Evolutionary conservation across 129 eudicot species (phyloP).

Genomic region (Flaveria ramosissima): DNA sequence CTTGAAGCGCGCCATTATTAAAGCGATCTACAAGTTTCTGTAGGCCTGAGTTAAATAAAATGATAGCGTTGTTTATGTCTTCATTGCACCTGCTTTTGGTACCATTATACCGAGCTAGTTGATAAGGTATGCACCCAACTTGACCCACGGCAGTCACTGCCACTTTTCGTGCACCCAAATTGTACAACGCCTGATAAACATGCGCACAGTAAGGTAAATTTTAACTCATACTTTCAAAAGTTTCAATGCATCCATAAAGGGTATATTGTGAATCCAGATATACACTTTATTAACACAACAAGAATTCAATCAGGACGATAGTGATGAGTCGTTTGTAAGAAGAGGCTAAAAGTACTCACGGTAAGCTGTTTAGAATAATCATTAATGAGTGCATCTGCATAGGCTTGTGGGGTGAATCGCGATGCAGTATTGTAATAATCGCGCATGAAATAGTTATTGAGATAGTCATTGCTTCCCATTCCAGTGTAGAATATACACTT

Average conservation of each 20-base stretch:
- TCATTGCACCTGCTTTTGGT: conserved; percentile 65
- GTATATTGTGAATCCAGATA: background rate
- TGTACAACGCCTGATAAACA: conserved; percentile 55
- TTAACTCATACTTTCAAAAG: background rate
- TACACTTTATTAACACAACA: background rate
- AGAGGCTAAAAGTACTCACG: conserved; percentile 29
- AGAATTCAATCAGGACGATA: background rate
- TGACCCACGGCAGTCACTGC: conserved; percentile 71
- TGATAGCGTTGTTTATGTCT: conserved; percentile 64
- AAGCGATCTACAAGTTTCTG: conserved; percentile 54
- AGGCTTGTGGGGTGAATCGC: conserved; percentile 54
- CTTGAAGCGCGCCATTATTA: conserved; percentile 64
- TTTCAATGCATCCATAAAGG: background rate
- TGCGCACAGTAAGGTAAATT: background rate
- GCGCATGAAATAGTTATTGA: conserved; percentile 88
- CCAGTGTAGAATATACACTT: conserved; percentile 73
- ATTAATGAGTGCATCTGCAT: conserved; percentile 68
- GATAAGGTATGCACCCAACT: conserved; percentile 94
- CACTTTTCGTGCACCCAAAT: conserved; percentile 85
- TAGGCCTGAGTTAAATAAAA: conserved; percentile 65
- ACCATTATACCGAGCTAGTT: conserved; percentile 71
- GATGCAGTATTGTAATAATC: conserved; percentile 54
- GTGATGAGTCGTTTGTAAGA: background rate
- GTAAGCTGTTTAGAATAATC: conserved; percentile 67
- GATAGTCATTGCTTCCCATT: conserved; percentile 95